Base-by-base conservation (phyloP, 768 basidiomycete species). In the Hygrocybe coccinea region DNA sequence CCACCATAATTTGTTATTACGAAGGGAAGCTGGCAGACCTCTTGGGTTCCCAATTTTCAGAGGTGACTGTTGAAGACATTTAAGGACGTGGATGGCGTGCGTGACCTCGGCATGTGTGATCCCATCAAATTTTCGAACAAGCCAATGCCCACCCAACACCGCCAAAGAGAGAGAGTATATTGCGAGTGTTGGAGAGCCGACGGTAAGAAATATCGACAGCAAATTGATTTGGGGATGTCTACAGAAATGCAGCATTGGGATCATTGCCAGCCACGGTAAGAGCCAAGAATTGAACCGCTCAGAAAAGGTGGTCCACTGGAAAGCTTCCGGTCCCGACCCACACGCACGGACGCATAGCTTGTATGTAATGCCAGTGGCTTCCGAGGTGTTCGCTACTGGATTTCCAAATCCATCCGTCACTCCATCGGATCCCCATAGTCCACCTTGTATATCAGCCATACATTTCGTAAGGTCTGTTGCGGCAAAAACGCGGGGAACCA, bases 241-340 rank as follows among this genome's bases (percentile, higher is more conserved):
- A 7, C 77, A 77, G 22, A 78, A 80, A 0, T 78, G 79, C n/a
- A 80, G 71, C 46, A 78, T 78, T 0, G 78, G 77, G 17, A 80
- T 64, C 7, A 80, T 57, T 1, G 79, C 76, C 11, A 80, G 69
- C 69, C 76, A 79, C 6, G 79, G 79, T 5, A 80, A 54, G 2
- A 80, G 65, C 79, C 79, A 80, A 0, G 76, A 59, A 8, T 69
- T 66, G 59, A 74, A 78, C 45, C 75, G 66, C 45, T 75, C 74
- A 6, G 69, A 70, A 57, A 74, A 74, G 5, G 60, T 51, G 1
- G 66, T 60, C 73, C 72, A 74, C 12, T 58, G 22, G 56, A 71
- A 70, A 12, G 64, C 57, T 51, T 66, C 64, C 25, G 62, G 37
- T 11, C 53, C 67, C 9, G 53, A 8, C 1, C 71, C 69, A 39